Evolutionary conservation across 2,329 filamentous ascomycete species (phyloP).

Genomic region (Neonectria sp.): DNA sequence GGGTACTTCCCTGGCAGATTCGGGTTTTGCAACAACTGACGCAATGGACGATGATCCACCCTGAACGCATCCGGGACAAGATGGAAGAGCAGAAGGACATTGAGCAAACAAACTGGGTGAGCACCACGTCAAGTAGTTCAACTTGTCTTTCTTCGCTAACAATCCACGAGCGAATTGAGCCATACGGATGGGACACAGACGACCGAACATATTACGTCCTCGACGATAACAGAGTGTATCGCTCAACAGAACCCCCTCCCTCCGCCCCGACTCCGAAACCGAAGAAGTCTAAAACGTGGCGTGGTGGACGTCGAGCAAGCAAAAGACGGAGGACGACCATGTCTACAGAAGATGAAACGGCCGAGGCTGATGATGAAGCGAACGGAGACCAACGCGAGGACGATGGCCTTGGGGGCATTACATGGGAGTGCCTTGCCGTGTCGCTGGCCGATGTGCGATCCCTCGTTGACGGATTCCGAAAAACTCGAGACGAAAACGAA

Average conservation of each 20-base stretch:
- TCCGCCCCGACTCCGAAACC: conserved; percentile 75
- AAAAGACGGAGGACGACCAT: conserved; percentile 78
- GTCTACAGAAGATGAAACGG: conserved; percentile 49
- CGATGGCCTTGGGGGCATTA: conserved; percentile 81
- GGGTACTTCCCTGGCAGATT: conserved; percentile 62
- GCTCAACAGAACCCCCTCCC: conserved; percentile 81
- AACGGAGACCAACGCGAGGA: conserved; percentile 59
- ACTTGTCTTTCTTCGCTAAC: conserved; percentile 33
- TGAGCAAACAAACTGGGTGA: conserved; percentile 88
- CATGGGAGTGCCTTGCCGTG: conserved; percentile 93
- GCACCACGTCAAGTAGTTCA: conserved; percentile 55
- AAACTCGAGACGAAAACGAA: conserved; percentile 87
- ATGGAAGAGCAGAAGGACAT: conserved; percentile 86
- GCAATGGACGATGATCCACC: conserved; percentile 89
- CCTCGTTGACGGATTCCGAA: conserved; percentile 80
- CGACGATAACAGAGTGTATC: conserved; percentile 94
- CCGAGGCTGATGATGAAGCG: conserved; percentile 51
- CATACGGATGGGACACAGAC: conserved; percentile 89
- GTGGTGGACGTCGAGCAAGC: conserved; percentile 73
- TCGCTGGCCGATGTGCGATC: conserved; percentile 82
- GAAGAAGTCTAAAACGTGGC: conserved; percentile 69
- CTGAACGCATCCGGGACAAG: conserved; percentile 87
- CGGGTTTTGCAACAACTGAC: conserved; percentile 89
- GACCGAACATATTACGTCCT: conserved; percentile 92
- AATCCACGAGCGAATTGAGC: conserved; percentile 76